Evolutionary conservation across 164 flowering plant genomes (phyloP), one percentile per base, ranked within the genome.

Genomic region (Cinnamomum chago): DNA sequence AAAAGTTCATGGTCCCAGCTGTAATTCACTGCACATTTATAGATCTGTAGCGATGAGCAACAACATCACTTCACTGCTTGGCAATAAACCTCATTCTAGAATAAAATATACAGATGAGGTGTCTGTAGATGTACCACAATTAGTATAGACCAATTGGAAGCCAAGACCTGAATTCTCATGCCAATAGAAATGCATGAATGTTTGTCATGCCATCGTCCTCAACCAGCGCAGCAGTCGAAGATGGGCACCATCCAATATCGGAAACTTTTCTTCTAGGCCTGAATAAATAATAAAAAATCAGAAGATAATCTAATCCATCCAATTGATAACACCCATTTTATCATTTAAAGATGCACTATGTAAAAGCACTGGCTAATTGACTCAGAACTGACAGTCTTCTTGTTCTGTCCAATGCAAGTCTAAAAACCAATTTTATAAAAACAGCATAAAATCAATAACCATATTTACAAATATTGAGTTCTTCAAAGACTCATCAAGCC

Each of bases 211-310:
- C 72, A 92, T 70, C 70, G 92, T 85, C 83, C 98, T 87, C 5
- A 95, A 86, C 98, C 98, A 91, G 55, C 93, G 84, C 66, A 95
- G 97, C 68, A 89, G 77, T 40, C 83, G 72, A 79, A 95, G 97
- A 70, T 86, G 93, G 50, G 82, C 95, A 33, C 84, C 82, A 79
- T 95, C 98, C 76, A 95, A 77, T 67, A 92, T 55, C 1, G 86
- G 89, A 28, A 92, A 89, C 80, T 81, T 91, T 78, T 87, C 86
- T 83, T 90, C 94, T 28, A 92, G 83, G 50, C 98, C 98, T 95
- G 80, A 28, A 65, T 68, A 4, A 12, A 55, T 14, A 51, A 68
- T 10, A 55, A 55, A 15, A 30, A 1, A 55, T 14, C 2, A 20
- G 60, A 20, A 55, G 20, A 15, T 55, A 15, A 15, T 55, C n/a